phyloP scores from a whole-genome alignment of 2,329 filamentous ascomycete genomes.

The Helotiales sp. region DNA sequence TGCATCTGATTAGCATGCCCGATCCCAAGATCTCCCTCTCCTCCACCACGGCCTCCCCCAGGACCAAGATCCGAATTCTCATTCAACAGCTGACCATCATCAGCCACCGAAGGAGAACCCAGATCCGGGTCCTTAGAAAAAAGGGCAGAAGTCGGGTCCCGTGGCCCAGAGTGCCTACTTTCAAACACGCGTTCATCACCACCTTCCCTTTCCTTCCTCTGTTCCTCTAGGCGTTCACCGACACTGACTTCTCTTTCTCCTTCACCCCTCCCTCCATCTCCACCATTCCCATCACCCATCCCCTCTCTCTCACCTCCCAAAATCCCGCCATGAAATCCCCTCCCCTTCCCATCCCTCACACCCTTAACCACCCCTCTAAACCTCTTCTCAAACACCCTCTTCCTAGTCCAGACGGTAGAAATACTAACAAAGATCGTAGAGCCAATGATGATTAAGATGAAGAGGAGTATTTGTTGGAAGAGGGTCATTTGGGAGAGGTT shows the following conservation, averaged over 20 bases:
- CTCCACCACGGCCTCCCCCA: not conserved
- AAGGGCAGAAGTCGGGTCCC: constrained; percentile 18
- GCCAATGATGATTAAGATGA: constrained; percentile 68
- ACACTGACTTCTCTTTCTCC: constrained; percentile 6
- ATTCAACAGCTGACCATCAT: not conserved
- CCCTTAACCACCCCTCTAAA: constrained; percentile 58
- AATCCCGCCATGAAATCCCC: constrained; percentile 20
- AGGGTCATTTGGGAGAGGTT: constrained; percentile 67
- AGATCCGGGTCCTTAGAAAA: not conserved
- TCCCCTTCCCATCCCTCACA: constrained; percentile 41
- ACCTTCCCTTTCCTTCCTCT: constrained; percentile 10
- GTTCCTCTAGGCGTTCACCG: not conserved
- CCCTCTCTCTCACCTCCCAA: not conserved
- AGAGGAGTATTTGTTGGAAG: constrained; percentile 71
- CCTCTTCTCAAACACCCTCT: constrained; percentile 43
- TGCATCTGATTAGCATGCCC: not conserved
- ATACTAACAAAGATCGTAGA: constrained; percentile 70
- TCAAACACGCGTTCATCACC: constrained; percentile 24
- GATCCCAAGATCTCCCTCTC: not conserved
- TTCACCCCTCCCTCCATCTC: not conserved
- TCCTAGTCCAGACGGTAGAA: constrained; percentile 65
- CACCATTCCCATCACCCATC: not conserved
- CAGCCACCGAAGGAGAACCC: not conserved
- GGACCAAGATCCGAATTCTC: not conserved
- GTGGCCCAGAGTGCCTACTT: constrained; percentile 26